These are phyloP conservation scores for Lunularia cruciata DNA, from an alignment of 225 moss, liverwort and hornwort species.

Conservation along the genomic window DNA sequence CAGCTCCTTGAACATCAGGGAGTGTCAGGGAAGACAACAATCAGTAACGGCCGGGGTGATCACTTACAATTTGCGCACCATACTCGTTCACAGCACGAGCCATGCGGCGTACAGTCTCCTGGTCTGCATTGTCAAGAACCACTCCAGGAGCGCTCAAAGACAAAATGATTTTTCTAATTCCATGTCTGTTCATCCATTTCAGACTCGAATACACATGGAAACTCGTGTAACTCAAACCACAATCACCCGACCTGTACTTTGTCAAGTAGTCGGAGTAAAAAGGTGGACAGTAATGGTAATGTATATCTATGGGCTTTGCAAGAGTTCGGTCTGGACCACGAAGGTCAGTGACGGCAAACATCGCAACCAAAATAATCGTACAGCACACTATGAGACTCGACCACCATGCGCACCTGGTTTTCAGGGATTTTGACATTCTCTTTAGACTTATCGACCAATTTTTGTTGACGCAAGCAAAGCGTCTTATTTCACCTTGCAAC, in stretches of 20 bases:
- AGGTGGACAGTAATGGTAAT: constrained; percentile 5
- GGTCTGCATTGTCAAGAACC: neutral
- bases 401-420: too few relatives aligned
- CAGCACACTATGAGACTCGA: too few relatives aligned
- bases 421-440: too few relatives aligned
- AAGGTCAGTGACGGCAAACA: too few relatives aligned
- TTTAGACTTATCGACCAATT: too few relatives aligned
- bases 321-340: too few relatives aligned
- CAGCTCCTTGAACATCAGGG: constrained; percentile 15
- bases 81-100: constrained; percentile 15
- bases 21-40: constrained; percentile 9
- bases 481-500: too few relatives aligned
- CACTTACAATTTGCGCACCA: neutral
- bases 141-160: neutral
- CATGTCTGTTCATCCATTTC: neutral
- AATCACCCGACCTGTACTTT: neutral
- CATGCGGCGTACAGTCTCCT: neutral
- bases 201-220: neutral
- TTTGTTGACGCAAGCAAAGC: too few relatives aligned
- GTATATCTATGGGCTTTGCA: constrained; percentile 3
- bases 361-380: too few relatives aligned
- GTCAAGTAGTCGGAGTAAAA: constrained; percentile 2
- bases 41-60: neutral
- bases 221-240: neutral
- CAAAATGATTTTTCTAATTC: neutral